Percentiles rank a stretch among this genome's conserved stretches.
phyloP scores from a whole-genome alignment of 225 moss, liverwort and hornwort genomes.

The Asterella californica region DNA sequence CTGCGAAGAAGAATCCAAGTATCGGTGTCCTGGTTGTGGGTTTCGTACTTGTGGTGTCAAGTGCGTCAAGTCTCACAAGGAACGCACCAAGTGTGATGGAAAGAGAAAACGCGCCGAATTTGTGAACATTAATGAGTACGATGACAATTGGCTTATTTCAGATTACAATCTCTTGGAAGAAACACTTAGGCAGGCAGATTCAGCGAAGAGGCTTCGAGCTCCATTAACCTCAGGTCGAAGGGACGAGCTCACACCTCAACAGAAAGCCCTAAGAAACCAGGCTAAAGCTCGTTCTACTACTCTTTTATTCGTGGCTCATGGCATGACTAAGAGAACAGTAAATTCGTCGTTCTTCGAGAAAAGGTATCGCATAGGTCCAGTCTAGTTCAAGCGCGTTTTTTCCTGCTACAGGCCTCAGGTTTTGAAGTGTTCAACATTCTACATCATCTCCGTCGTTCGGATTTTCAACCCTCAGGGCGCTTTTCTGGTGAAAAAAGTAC shows the following conservation, averaged over 20 bases:
- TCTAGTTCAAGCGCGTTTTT: not conserved
- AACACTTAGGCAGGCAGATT: constrained; percentile 74
- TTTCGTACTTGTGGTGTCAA: constrained; percentile 67
- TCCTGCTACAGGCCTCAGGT: not conserved
- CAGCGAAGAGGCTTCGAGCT: constrained; percentile 65
- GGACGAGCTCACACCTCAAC: constrained; percentile 47
- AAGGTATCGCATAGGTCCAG: constrained; percentile 43
- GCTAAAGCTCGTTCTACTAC: constrained; percentile 61
- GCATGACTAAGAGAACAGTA: constrained; percentile 80
- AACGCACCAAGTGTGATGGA: constrained; percentile 64
- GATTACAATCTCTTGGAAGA: constrained; percentile 94
- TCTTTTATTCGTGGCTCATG: constrained; percentile 60
- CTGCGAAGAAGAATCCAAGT: constrained; percentile 60
- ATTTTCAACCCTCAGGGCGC: not conserved
- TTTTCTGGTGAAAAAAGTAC: too few species aligned
- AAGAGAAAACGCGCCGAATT: constrained; percentile 89
- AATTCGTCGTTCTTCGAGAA: constrained; percentile 67
- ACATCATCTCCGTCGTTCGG: not conserved
- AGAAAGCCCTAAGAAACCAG: constrained; percentile 67
- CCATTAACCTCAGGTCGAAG: constrained; percentile 38
- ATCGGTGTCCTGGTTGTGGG: constrained; percentile 84
- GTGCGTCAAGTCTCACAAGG: constrained; percentile 82
- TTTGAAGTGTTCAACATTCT: not conserved
- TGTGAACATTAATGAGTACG: constrained; percentile 60
- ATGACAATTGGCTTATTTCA: constrained; percentile 84